Base-by-base conservation (phyloP, 441 rosid genomes). In the Jatropha podagrica region DNA sequence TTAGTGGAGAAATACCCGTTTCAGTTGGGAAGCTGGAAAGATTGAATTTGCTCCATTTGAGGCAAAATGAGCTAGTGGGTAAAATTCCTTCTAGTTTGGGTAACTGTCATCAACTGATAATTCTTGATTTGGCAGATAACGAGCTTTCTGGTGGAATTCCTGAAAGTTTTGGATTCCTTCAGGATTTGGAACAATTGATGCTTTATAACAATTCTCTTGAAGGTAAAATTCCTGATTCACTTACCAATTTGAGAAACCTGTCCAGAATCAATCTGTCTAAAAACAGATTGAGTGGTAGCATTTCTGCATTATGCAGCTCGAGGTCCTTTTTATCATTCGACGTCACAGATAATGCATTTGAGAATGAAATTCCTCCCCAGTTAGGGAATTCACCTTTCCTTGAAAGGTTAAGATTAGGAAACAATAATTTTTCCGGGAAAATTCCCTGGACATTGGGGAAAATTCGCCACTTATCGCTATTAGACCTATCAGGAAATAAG, bases 91-190 rank as follows among this genome's bases (percentile, higher is more conserved):
- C 84, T 71, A 77, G 83, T 54, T 78, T 94, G 74, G 98, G 97
- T 7, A 81, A 87, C 82, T 94, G 96, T 77, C 85, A 81, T 68
- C 86, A 86, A 65, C 83, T 94, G 42, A 81, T 65, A 12, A 92
- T 88, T 72, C 89, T 94, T 72, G 98, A 94, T 81, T 79, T 94
- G 77, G 98, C 97, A 0, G 98, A 94, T 74, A 94, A 94, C 75
- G 51, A 78, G 44, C 86, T 94, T 55, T 81, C 93, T 0, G 97
- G 95, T 51, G 81, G 85, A 27, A 81, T 91, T 81, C 93, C 97
- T 0, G 82, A 76, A 2, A 83, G 86, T 7, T 81, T 87, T 3
- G 93, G 95, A 61, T 81, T 51, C 71, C 85, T 94, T 48, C 81
- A 72, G 27, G 81, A 82, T 42, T 74, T 94, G 42, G 79, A 88